These are phyloP conservation scores for Hirschfeldia incana DNA, from an alignment of 345 rosid species.

Conservation along the genomic window DNA sequence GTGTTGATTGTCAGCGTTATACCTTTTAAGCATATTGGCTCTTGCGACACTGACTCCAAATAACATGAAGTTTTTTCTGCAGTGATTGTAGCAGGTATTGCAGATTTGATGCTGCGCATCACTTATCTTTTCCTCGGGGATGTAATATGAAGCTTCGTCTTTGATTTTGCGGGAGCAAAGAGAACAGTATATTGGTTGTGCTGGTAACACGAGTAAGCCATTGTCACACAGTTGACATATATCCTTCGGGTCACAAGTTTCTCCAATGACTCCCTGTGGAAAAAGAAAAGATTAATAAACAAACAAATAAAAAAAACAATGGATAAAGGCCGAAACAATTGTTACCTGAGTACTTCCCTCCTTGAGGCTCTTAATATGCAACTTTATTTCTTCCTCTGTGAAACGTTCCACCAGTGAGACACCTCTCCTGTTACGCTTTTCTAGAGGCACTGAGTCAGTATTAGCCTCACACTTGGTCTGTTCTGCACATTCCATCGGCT, in stretches of 20 bases:
- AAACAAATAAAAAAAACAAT: neutral
- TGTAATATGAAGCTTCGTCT: conserved; percentile 40
- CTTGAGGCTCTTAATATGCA: conserved; percentile 50
- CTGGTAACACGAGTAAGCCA: conserved; percentile 40
- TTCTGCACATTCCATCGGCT: conserved; percentile 14
- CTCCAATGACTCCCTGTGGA: conserved; percentile 22
- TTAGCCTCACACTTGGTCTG: conserved; percentile 8
- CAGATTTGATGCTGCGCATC: conserved; percentile 47
- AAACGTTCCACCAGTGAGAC: conserved; percentile 49
- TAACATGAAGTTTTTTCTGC: conserved; percentile 24
- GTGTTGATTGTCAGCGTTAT: conserved; percentile 39
- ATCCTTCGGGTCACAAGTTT: conserved; percentile 27
- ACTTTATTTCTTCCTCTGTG: conserved; percentile 47
- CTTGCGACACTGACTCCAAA: conserved; percentile 42
- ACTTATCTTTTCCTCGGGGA: conserved; percentile 37
- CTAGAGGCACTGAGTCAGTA: neutral
- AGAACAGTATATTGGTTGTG: conserved; percentile 53
- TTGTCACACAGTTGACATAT: conserved; percentile 52
- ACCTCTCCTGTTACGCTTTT: conserved; percentile 32
- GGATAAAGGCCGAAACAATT: conserved; percentile 1
- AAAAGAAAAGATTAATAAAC: neutral
- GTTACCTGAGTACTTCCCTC: conserved; percentile 39
- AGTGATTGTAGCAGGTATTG: conserved; percentile 37
- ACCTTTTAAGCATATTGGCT: conserved; percentile 38
- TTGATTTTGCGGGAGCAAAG: conserved; percentile 43